Conservation (phyloP, 2,329 filamentous ascomycete species). For the Arachnomyces sp. region DNA sequence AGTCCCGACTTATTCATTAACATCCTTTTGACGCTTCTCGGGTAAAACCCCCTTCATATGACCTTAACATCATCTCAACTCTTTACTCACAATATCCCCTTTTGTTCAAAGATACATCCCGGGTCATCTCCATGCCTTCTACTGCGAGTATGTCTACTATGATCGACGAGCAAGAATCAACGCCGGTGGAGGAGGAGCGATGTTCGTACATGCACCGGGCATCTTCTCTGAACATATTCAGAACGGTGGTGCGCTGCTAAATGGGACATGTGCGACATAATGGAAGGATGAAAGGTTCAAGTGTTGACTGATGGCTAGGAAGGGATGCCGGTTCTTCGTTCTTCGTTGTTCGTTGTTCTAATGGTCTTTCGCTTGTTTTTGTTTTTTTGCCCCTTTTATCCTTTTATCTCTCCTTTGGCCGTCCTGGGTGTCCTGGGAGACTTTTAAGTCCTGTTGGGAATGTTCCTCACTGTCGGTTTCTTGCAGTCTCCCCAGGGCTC, state of each 20-base stretch:
- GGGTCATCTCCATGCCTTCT: slow-evolving; percentile 74
- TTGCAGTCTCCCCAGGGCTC: too few species aligned
- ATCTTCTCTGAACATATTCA: slow-evolving; percentile 36
- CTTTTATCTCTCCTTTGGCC: too few species aligned
- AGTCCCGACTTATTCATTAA: slow-evolving; percentile 60
- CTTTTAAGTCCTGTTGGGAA: too few species aligned
- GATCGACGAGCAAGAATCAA: slow-evolving; percentile 45
- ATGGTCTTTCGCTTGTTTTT: too few species aligned
- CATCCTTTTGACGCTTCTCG: slow-evolving; percentile 58
- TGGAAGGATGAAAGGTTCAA: too few species aligned
- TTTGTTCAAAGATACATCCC: slow-evolving; percentile 54
- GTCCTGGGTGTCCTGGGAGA: too few species aligned
- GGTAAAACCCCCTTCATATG: slow-evolving; percentile 34
- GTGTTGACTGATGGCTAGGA: too few species aligned
- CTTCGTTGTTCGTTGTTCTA: too few species aligned
- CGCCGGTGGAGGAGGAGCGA: slow-evolving; percentile 12
- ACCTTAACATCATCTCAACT: neutral
- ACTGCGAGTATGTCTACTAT: slow-evolving; percentile 76
- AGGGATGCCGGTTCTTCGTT: too few species aligned
- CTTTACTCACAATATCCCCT: neutral
- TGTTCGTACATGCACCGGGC: slow-evolving; percentile 23
- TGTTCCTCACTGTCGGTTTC: too few species aligned
- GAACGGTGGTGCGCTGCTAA: slow-evolving; percentile 23
- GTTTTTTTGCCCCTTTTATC: too few species aligned
- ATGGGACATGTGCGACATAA: too few species aligned